Evolutionary conservation across 1,284 basidiomycete species (phyloP), one percentile per base, ranked within the genome.

Genomic region (Golubevia sp.): DNA sequence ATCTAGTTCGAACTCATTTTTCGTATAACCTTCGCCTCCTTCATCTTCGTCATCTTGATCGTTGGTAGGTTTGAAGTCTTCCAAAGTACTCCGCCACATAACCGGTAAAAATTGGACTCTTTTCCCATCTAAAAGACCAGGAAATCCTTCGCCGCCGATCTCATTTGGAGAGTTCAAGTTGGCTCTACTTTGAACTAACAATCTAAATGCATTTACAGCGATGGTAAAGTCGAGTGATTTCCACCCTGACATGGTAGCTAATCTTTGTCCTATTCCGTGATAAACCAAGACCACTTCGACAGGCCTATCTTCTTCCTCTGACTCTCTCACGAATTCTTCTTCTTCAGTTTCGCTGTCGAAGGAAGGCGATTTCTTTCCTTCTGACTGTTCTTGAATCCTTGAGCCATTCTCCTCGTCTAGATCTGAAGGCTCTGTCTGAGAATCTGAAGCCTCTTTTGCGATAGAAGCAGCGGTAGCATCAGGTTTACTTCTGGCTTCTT

Each of bases 231-330:
- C 73, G 30, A 78, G 64, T 63, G 55, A 71, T 59, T 73, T 70
- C 63, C 70, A 74, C 13, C 71, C 76, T 23, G 30, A 11, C 30
- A 34, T 34, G 11, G 62, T 67, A 5, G 72, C 66, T 18, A 76
- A 54, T 38, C 73, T 71, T 64, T 81, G 79, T 1, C 77, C 79
- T 25, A 81, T 79, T 8, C 79, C 79, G 53, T 81, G 79, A 38
- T 76, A 65, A 55, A 63, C 66, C 11, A 72, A 48, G 3, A 72
- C 54, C 13, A 72, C 60, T 18, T 63, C 64, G 20, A 60, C 49
- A 2, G 58, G 58, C 48, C 64, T 59, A 59, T 71, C 61, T 21
- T 70, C 67, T 21, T 67, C 25, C 51, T 68, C 58, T 23, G n/a
- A 56, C 34, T 75, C 74, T 44, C 53, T 21, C 53, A 30, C 13